These are phyloP conservation scores for Rhypophila decipiens DNA, from an alignment of 495 filamentous ascomycete genomes.

Conservation along the genomic window DNA sequence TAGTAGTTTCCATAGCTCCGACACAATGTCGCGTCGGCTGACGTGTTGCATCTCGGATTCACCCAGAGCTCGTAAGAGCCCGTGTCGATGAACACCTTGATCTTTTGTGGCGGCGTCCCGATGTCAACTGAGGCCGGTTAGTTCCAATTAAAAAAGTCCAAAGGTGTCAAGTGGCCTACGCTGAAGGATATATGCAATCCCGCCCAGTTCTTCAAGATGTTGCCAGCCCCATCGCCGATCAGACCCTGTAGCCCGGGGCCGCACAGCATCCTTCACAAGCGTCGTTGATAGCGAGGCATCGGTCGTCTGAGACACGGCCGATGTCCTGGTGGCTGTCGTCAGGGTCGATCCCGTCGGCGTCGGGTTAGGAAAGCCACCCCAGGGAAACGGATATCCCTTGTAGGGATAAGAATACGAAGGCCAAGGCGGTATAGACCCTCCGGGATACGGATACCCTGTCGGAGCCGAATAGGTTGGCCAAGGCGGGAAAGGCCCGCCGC, in stretches of 20 bases:
- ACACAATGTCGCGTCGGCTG: slow-evolving; percentile 29
- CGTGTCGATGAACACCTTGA: slow-evolving; percentile 40
- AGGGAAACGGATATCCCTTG: no score
- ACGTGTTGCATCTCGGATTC: slow-evolving; percentile 33
- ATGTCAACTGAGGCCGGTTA: slow-evolving; percentile 27
- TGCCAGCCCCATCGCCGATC: slow-evolving; percentile 23
- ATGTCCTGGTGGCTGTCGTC: neutral
- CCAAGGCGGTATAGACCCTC: neutral
- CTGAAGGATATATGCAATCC: slow-evolving; percentile 36
- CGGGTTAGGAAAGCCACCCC: neutral
- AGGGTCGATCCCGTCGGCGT: neutral
- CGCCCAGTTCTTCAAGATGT: slow-evolving; percentile 23
- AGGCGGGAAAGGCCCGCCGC: neutral
- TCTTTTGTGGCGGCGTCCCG: slow-evolving; percentile 35
- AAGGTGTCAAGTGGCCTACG: slow-evolving; percentile 13
- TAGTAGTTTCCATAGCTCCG: slow-evolving; percentile 34
- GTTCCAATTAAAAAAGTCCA: neutral
- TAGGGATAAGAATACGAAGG: no score
- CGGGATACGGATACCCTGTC: no score
- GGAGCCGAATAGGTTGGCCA: neutral
- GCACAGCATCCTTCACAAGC: neutral
- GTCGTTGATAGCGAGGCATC: neutral
- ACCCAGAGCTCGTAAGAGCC: slow-evolving; percentile 43
- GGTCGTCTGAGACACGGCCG: neutral
- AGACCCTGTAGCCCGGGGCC: neutral